Evolutionary conservation across 2,329 filamentous ascomycete genomes (phyloP), one percentile per base, ranked within the genome.

Genomic region (Verticillium zaregamsianum): DNA sequence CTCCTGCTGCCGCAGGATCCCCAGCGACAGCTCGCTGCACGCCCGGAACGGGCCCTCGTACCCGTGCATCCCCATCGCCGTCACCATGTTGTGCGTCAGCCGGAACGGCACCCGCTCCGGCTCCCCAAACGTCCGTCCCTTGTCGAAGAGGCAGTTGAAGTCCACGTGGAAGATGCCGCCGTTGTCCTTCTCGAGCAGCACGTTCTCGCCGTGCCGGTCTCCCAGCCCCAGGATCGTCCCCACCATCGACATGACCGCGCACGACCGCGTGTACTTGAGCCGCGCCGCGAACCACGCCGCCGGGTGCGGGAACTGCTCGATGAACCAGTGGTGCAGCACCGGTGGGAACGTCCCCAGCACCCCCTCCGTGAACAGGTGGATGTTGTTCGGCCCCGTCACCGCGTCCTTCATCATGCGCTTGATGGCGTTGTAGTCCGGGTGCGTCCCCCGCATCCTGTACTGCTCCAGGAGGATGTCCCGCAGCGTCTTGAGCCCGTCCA

Each of bases 61-160:
- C 64, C 93, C 92, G 71, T 96, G 94, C 25, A 96, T 89, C 5
- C 95, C 95, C 88, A 99, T 98, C 12, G 95, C 96, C 66, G 96
- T 92, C 39, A 96, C 87, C 94, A 99, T 98, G 77, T 99, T 99
- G 81, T 97, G 94, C 4, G 95, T 99, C 52, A 99, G 83, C 17
- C 96, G 90, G 82, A 99, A 99, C 2, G 95, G 96, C 1, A 99
- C 95, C 33, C 90, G 83, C 76, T 99, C 95, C 0, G 95, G 94
- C 74, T 96, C 96, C 65, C 93, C 90, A 72, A 99, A 98, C 0
- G 93, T 97, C 49, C 94, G 85, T 1, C 95, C 95, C 72, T 99
- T 99, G 80, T 99, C 96, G 74, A 99, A 99, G 5, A 99, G 87
- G 75, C 96, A 99, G 78, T 99, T 99, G 83, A 99, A 99, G 77